Evolutionary conservation across 148 eudicot species (phyloP), one percentile per base, ranked within the genome.

Genomic region (Talinum fruticosum): DNA sequence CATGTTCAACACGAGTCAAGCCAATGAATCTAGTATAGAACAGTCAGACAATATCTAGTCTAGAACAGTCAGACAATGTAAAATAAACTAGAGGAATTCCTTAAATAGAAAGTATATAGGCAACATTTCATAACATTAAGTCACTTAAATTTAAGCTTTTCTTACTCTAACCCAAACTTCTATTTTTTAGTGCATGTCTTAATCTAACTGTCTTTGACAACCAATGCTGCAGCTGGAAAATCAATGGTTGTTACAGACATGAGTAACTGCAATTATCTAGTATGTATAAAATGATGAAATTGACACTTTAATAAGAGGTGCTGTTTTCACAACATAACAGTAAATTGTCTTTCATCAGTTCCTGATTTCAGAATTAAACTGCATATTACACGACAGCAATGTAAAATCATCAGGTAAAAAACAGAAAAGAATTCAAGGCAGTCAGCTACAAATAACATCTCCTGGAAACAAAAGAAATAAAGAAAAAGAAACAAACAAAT

Each of bases 1-100:
- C 23, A 54, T 8, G 57, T 41, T 23, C 18, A 51, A 34, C 49
- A 36, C 30, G 16, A 44, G 23, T 30, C 23, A 62, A 35, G 66
- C 74, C 74, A 35, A 8, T 69, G 29, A 32, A 16, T 69, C 34
- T 34, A 75, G 78, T 2, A 76, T 65, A 75, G 21, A 21, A 41
- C n/a, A 18, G 49, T 28, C 41, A 49, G 23, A 69, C 29, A 10
- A 34, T n/a, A 13, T 66, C 30, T 37, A 59, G 78, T 1, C 64
- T 66, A 76, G 14, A 14, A 45, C 28, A 13, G 54, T 29, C 34
- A 36, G 24, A 71, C 33, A 19, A 78, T 59, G 32, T 14, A 35
- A 28, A 71, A 59, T 54, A 57, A 71, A 19, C 38, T 69, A 19
- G 26, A 23, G 29, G 10, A 51, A 44, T 65, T 71, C 30, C 64